Conservation (phyloP, 495 filamentous ascomycete species). For the Neurospora pannonica region DNA sequence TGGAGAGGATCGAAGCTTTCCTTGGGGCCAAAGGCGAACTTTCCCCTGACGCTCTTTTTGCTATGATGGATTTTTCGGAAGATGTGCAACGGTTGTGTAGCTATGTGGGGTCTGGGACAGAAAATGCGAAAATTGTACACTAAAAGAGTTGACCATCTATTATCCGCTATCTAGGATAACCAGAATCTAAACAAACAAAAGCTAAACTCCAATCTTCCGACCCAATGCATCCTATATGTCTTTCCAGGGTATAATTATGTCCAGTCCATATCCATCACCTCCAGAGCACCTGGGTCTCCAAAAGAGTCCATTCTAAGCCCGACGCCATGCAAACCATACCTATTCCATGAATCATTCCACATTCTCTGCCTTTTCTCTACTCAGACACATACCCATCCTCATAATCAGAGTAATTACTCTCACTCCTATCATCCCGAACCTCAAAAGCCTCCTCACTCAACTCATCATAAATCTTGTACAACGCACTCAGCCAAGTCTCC, state of each 20-base stretch:
- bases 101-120: neutral
- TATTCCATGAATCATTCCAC: neutral
- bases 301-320: neutral
- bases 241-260: neutral
- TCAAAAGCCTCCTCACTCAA: conserved; percentile 4
- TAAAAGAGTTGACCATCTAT: neutral
- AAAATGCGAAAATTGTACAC: neutral
- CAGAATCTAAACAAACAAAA: neutral
- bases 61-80: neutral
- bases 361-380: conserved; percentile 7
- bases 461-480: conserved; percentile 31
- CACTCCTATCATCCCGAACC: neutral
- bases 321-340: neutral
- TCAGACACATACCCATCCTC: conserved; percentile 13
- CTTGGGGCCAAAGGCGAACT: neutral
- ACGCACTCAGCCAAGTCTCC: conserved; percentile 33
- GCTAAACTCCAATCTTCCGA: neutral
- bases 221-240: neutral
- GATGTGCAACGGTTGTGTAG: neutral
- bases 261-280: neutral
- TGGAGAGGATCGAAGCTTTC: neutral
- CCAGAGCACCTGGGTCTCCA: neutral
- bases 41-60: neutral
- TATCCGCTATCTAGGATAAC: neutral
- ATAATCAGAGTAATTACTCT: conserved; percentile 9